Percentiles rank a stretch among this genome's conserved stretches.
phyloP scores from a whole-genome alignment of 805 yeast species.

The Wickerhamiella spandovensis region DNA sequence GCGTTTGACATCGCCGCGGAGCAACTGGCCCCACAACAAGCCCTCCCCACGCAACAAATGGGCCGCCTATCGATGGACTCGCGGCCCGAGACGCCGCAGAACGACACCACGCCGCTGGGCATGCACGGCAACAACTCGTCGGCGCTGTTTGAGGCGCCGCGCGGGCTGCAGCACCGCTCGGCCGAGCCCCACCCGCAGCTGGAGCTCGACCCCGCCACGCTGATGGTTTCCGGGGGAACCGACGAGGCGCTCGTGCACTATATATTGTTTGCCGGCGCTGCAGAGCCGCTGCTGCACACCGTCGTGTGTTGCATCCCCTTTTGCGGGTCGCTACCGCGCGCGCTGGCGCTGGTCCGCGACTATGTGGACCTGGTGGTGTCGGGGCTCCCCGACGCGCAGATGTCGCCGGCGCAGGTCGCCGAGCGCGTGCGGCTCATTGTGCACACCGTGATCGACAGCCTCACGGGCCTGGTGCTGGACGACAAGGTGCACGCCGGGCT shows the following conservation, averaged over 20 bases:
- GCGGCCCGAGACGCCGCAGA: neutral
- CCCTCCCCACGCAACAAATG: neutral
- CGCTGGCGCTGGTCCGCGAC: constrained; percentile 1
- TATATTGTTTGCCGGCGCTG: constrained; percentile 40
- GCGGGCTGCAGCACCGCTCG: neutral
- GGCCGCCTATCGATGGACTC: neutral
- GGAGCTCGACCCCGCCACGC: constrained; percentile 32
- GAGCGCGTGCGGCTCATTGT: constrained; percentile 42
- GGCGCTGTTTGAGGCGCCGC: neutral
- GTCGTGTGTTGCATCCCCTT: neutral
- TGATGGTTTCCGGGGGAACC: constrained; percentile 40
- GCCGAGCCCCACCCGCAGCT: constrained; percentile 48
- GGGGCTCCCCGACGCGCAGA: constrained; percentile 2
- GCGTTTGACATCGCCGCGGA: constrained; percentile 19
- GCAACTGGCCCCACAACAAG: constrained; percentile 2
- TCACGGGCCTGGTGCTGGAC: constrained; percentile 59
- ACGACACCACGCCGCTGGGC: neutral
- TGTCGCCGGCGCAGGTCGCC: constrained; percentile 29
- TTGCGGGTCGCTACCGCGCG: neutral
- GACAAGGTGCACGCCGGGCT: constrained; percentile 45
- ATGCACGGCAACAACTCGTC: constrained; percentile 1
- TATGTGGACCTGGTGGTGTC: constrained; percentile 14
- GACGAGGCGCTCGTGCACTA: constrained; percentile 69
- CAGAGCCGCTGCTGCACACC: constrained; percentile 2
- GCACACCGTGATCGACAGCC: constrained; percentile 41